Evolutionary conservation across 441 rosid genomes (phyloP).

Genomic region (Syzygium syzygioides): DNA sequence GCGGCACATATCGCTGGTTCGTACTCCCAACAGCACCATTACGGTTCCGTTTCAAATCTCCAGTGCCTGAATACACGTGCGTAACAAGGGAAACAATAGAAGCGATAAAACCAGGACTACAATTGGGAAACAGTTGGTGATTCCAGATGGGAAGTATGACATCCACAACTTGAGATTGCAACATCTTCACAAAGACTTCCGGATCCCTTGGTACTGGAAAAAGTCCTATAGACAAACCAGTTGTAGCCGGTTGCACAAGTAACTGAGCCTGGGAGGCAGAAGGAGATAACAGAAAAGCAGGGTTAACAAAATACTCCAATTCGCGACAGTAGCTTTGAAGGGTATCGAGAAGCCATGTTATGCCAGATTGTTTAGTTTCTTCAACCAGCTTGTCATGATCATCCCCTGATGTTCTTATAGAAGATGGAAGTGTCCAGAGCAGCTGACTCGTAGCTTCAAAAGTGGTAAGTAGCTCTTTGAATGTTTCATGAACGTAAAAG

Average conservation of each 20-base stretch:
- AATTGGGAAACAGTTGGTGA: conserved; percentile 75
- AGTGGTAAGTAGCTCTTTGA: conserved; percentile 83
- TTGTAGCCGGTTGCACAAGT: conserved; percentile 86
- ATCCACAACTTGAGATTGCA: conserved; percentile 92
- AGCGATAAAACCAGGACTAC: conserved; percentile 67
- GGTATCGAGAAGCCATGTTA: conserved; percentile 80
- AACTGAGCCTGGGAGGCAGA: conserved; percentile 84
- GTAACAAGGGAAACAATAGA: conserved; percentile 75
- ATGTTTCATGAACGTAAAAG: conserved; percentile 88
- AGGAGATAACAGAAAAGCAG: conserved; percentile 66
- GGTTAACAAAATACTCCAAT: conserved; percentile 85
- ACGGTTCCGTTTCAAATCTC: conserved; percentile 74
- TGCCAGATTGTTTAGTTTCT: conserved; percentile 59
- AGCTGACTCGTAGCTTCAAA: conserved; percentile 96
- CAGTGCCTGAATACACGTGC: conserved; percentile 85
- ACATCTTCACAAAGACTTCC: conserved; percentile 72
- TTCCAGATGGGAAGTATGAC: conserved; percentile 89
- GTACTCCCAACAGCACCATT: conserved; percentile 58
- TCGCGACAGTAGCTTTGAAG: conserved; percentile 74
- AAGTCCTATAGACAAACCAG: conserved; percentile 86
- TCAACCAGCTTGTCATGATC: conserved; percentile 70
- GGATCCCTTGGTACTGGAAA: conserved; percentile 95
- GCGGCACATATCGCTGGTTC: conserved; percentile 70
- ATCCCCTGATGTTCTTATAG: conserved; percentile 39
- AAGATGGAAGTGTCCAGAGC: conserved; percentile 67